These are phyloP conservation scores for Lycium ferocissimum DNA, from an alignment of 257 asterid genomes.

Conservation along the genomic window DNA sequence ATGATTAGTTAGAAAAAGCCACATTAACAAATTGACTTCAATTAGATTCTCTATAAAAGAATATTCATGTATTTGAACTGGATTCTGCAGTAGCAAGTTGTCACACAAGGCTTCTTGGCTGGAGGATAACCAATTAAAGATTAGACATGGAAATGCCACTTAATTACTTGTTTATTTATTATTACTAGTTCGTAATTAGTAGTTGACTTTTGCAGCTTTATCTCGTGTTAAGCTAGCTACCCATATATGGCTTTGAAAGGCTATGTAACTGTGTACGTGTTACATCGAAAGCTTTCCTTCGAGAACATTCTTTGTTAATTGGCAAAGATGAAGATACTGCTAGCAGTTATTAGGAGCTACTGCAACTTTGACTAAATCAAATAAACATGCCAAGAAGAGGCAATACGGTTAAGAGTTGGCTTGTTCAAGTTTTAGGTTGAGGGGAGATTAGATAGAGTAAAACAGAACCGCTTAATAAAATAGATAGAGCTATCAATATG, in stretches of 20 bases:
- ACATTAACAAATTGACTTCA: neutral
- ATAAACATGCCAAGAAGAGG: too few relatives aligned
- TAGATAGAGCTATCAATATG: too few relatives aligned
- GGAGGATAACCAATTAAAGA: neutral
- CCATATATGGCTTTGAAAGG: neutral
- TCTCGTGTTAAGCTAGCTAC: neutral
- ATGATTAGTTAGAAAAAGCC: neutral
- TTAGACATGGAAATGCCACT: neutral
- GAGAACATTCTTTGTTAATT: neutral
- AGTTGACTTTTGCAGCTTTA: neutral
- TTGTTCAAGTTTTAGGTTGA: too few relatives aligned
- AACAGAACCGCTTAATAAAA: too few relatives aligned
- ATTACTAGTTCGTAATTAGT: neutral
- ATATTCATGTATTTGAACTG: conserved; percentile 4
- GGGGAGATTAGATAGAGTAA: too few relatives aligned
- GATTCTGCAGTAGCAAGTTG: neutral
- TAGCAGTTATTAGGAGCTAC: too few relatives aligned
- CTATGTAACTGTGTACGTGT: neutral
- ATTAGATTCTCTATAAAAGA: neutral
- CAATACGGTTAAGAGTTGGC: too few relatives aligned
- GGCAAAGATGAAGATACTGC: neutral
- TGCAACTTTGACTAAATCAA: too few relatives aligned
- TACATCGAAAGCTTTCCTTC: neutral
- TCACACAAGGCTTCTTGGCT: conserved; percentile 18
- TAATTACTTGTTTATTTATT: neutral